These are phyloP conservation scores for Tetrastigma voinierianum DNA, from an alignment of 164 flowering plant genomes.

Conservation along the genomic window DNA sequence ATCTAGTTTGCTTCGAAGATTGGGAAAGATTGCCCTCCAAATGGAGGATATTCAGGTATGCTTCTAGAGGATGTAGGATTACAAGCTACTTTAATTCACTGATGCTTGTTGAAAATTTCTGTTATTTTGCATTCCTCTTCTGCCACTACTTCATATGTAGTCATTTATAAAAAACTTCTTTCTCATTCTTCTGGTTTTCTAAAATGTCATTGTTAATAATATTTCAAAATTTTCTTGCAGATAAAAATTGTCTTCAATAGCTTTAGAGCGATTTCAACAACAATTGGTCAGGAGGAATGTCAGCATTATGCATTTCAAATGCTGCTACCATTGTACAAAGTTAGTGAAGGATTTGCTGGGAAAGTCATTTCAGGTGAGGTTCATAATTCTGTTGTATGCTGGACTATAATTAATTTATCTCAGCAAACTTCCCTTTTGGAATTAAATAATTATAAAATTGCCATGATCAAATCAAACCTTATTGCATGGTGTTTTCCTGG, in stretches of 20 bases:
- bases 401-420: no score
- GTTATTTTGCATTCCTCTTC: background rate
- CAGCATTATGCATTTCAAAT: conserved; percentile 48
- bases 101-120: background rate
- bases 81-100: background rate
- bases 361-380: conserved; percentile 68
- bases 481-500: no score
- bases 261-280: conserved; percentile 37
- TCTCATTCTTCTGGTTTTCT: background rate
- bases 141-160: background rate
- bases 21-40: conserved; percentile 72
- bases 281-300: conserved; percentile 41
- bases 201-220: background rate
- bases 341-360: conserved; percentile 89
- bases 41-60: conserved; percentile 67
- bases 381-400: background rate
- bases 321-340: conserved; percentile 76
- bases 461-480: no score
- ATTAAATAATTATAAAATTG: no score
- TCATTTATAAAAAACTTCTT: background rate
- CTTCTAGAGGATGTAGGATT: background rate
- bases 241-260: conserved; percentile 65
- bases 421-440: no score
- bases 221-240: conserved; percentile 37
- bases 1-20: conserved; percentile 55